phyloP scores from a whole-genome alignment of 1,284 basidiomycete genomes.

The Irpex sp. region DNA sequence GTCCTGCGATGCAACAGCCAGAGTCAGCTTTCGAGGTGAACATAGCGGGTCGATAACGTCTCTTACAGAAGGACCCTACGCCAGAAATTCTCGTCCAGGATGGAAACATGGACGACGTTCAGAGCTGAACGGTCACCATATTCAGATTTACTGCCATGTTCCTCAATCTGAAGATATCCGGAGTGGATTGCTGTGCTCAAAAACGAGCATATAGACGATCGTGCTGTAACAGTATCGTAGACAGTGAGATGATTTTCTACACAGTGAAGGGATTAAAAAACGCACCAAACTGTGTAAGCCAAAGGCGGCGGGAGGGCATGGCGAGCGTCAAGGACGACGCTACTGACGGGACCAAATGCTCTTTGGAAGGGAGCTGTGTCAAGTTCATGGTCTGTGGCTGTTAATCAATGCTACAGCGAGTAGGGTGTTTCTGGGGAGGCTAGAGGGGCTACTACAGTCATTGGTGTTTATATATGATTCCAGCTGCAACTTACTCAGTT shows the following conservation, averaged over 20 bases:
- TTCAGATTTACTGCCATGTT: constrained; percentile 50
- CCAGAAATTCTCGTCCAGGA: constrained; percentile 79
- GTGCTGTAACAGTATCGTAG: constrained; percentile 38
- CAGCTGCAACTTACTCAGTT: not conserved
- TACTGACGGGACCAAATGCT: not conserved
- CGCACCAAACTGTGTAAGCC: constrained; percentile 10
- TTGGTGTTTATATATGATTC: not conserved
- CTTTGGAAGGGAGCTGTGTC: not conserved
- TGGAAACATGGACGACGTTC: constrained; percentile 59
- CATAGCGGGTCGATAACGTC: constrained; percentile 12
- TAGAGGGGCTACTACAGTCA: no score
- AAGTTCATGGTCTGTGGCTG: not conserved
- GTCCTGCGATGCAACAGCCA: constrained; percentile 36
- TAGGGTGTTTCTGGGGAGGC: no score
- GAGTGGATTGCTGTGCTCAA: constrained; percentile 54
- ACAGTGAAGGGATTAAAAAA: not conserved
- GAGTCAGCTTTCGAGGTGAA: constrained; percentile 16
- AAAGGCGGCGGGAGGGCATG: not conserved
- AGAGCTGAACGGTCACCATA: constrained; percentile 52
- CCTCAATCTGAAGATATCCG: constrained; percentile 62
- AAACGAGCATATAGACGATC: constrained; percentile 57
- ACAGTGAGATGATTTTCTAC: not conserved
- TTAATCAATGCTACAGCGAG: no score
- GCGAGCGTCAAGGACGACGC: not conserved
- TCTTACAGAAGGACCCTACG: constrained; percentile 64